Evolutionary conservation across 2,329 filamentous ascomycete species (phyloP), one percentile per base, ranked within the genome.

Genomic region (Nigrospora sphaerica): DNA sequence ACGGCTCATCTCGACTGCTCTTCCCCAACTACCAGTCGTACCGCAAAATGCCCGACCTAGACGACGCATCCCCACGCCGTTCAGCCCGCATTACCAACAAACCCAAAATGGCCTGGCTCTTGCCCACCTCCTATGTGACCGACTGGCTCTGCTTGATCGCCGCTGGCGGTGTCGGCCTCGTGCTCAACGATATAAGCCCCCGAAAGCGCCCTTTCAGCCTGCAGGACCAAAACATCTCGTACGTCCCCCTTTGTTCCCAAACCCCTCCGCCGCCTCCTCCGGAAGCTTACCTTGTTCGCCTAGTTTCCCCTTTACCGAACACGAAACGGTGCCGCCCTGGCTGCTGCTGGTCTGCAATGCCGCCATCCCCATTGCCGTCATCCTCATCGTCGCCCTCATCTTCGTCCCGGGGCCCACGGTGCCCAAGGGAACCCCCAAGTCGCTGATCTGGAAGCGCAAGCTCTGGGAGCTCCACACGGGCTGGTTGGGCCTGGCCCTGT

Each of bases 391-490:
- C 47, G 80, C 80, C 36, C 65, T 95, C 32, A 52, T 81, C 49
- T 73, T 92, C 54, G 81, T 93, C 1, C 89, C 89, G 1, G 88
- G 86, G 4, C 75, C 79, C 6, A 83, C 82, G 1, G 81, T 85
- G 1, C 76, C 79, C 14, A 72, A 72, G 37, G 74, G 76, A 17
- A 83, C 84, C 0, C 81, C 86, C 2, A 75, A 75, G 52, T 65
- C 75, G 4, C 67, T 88, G 45, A 73, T 91, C 39, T 90, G 88
- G 83, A 80, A 79, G 61, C 78, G 88, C 53, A 95, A 93, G 68
- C 64, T 95, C 1, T 96, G 92, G 90, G 91, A 96, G 64, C 82
- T 88, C 63, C 89, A 96, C 61, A 82, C 81, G 2, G 90, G 88
- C 48, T 88, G 85, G 81, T 80, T 95, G 57, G 91, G 91, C 0